phyloP scores from a whole-genome alignment of 1,284 basidiomycete species.

The Leccinum subfulvum region DNA sequence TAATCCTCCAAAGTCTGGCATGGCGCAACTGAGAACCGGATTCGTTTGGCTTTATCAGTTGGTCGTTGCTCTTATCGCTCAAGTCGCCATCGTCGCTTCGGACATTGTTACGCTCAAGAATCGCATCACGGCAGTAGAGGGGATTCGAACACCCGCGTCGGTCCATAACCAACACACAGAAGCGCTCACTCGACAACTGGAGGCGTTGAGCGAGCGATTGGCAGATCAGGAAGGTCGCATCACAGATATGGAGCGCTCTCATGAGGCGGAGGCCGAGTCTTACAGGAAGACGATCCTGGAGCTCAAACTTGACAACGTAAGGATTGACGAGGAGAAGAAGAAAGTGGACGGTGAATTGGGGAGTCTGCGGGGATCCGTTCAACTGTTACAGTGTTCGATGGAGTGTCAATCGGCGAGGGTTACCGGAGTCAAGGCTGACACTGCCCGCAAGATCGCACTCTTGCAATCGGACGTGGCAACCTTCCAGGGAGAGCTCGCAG shows the following conservation, averaged over 20 bases:
- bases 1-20: background rate
- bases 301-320: constrained; percentile 13
- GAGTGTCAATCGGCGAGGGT: constrained; percentile 22
- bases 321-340: constrained; percentile 6
- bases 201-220: constrained; percentile 7
- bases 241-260: constrained; percentile 13
- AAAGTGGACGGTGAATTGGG: constrained; percentile 5
- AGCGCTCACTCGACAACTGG: constrained; percentile 10
- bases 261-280: constrained; percentile 2
- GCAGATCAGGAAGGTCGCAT: constrained; percentile 20
- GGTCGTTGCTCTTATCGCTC: constrained; percentile 9
- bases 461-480: constrained; percentile 19
- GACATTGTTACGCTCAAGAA: constrained; percentile 21
- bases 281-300: constrained; percentile 16
- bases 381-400: constrained; percentile 2
- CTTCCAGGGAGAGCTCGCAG: constrained; percentile 13
- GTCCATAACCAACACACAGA: constrained; percentile 1
- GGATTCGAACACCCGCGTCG: background rate
- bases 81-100: constrained; percentile 10
- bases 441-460: constrained; percentile 18
- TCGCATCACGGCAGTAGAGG: constrained; percentile 20
- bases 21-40: constrained; percentile 6
- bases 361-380: constrained; percentile 9
- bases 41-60: constrained; percentile 14
- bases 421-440: constrained; percentile 22